Percentiles rank a stretch among this genome's conserved stretches.
phyloP scores from a whole-genome alignment of 2,329 filamentous ascomycete genomes.

The Diaporthe ampelina region DNA sequence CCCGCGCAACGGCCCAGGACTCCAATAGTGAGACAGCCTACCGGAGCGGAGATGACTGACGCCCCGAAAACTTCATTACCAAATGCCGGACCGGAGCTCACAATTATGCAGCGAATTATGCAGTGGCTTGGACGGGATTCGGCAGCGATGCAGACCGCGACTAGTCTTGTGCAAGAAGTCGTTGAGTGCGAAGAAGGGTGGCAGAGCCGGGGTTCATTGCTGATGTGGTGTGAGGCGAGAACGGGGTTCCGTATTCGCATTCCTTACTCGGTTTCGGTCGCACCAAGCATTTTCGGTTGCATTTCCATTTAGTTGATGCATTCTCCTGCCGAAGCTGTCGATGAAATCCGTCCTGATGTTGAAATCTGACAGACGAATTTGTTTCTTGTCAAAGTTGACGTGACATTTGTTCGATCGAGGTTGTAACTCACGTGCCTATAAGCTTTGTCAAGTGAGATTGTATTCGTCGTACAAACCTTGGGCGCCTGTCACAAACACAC shows the following conservation, averaged over 20 bases:
- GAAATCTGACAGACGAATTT: not conserved
- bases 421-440: not conserved
- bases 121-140: conserved; percentile 16
- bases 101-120: conserved; percentile 25
- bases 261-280: conserved; percentile 11
- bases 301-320: conserved; percentile 12
- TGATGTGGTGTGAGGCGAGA: conserved; percentile 5
- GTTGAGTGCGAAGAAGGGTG: not conserved
- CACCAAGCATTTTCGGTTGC: not conserved
- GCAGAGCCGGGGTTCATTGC: not conserved
- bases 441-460: not conserved
- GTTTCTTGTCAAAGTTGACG: conserved; percentile 12
- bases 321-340: not conserved
- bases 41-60: not conserved
- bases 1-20: not conserved
- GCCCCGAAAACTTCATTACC: not conserved
- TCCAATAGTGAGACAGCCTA: not conserved
- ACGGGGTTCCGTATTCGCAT: conserved; percentile 25
- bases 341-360: conserved; percentile 2
- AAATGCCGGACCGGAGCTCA: conserved; percentile 10
- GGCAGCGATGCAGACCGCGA: not conserved
- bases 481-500: not conserved
- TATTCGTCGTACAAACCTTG: not conserved
- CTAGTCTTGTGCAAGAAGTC: conserved; percentile 8
- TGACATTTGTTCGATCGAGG: not conserved